Evolutionary conservation across 1,139 yeast genomes (phyloP).

Genomic region (Magnusiomyces fungicola): DNA sequence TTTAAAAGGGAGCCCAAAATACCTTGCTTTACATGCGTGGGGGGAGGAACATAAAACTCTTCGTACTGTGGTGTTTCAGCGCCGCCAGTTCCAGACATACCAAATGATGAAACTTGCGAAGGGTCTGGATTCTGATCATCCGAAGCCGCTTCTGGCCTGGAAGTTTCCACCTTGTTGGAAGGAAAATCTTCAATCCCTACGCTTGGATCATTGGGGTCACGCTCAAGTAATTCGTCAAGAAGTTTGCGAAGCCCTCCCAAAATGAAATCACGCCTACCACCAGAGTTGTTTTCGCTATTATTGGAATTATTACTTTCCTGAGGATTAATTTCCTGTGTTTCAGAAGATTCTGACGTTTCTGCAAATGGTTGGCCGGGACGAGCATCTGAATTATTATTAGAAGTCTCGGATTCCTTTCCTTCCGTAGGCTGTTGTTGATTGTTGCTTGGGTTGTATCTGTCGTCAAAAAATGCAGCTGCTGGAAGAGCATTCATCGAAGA

Average conservation of each 20-base stretch:
- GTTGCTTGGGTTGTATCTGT: neutral
- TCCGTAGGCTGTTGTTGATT: neutral
- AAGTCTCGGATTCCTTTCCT: neutral
- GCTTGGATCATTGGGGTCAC: neutral
- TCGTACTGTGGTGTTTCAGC: slow-evolving; percentile 3
- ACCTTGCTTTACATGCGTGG: slow-evolving; percentile 70
- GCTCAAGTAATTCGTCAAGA: neutral
- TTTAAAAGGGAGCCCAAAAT: slow-evolving; percentile 69
- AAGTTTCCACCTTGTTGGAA: neutral
- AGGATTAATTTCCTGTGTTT: neutral
- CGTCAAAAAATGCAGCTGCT: neutral
- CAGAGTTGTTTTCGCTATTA: neutral
- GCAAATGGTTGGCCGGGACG: neutral
- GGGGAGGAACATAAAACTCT: slow-evolving; percentile 59
- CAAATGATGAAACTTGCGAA: neutral
- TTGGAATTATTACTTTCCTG: neutral
- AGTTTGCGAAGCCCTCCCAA: neutral
- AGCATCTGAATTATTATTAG: neutral
- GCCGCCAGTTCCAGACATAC: neutral
- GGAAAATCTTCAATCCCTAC: neutral
- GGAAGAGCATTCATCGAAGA: neutral
- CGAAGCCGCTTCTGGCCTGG: neutral
- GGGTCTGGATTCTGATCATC: neutral
- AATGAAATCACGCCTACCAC: neutral
- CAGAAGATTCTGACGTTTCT: neutral